Conservation (phyloP, 225 moss, liverwort and hornwort genomes). For the Climacium dendroides region DNA sequence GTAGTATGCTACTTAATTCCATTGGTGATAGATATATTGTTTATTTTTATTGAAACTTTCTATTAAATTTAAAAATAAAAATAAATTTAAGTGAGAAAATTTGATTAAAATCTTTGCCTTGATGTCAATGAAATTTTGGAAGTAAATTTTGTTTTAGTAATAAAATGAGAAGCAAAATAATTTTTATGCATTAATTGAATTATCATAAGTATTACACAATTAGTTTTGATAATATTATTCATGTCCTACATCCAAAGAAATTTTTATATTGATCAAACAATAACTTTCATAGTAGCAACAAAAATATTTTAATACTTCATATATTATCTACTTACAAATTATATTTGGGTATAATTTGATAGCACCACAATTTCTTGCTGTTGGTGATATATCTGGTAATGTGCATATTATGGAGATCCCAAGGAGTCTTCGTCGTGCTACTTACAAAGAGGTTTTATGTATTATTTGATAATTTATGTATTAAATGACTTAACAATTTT, state of each 20-base stretch:
- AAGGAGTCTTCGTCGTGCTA: slow-evolving; percentile 56
- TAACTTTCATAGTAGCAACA: fast-evolving
- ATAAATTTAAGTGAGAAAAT: neutral
- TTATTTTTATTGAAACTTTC: neutral
- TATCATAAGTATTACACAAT: neutral
- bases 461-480: neutral
- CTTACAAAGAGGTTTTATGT: slow-evolving; percentile 43
- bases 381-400: slow-evolving; percentile 76
- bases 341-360: neutral
- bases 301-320: neutral
- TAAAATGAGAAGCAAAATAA: too few species aligned
- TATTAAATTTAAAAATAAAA: too few species aligned
- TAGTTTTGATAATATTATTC: too few species aligned
- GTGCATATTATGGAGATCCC: slow-evolving; percentile 81
- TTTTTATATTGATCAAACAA: too few species aligned
- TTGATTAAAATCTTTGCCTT: neutral
- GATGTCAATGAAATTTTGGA: neutral
- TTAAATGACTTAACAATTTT: neutral
- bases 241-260: neutral
- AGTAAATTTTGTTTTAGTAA: too few species aligned
- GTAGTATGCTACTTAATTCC: neutral
- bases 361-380: slow-evolving; percentile 89
- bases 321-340: neutral
- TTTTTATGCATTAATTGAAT: too few species aligned
- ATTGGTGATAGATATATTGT: neutral